Percentiles rank a stretch among this genome's conserved stretches.
Evolutionary conservation across 306 rosid species (phyloP).

Genomic region (Arachis stenosperma): DNA sequence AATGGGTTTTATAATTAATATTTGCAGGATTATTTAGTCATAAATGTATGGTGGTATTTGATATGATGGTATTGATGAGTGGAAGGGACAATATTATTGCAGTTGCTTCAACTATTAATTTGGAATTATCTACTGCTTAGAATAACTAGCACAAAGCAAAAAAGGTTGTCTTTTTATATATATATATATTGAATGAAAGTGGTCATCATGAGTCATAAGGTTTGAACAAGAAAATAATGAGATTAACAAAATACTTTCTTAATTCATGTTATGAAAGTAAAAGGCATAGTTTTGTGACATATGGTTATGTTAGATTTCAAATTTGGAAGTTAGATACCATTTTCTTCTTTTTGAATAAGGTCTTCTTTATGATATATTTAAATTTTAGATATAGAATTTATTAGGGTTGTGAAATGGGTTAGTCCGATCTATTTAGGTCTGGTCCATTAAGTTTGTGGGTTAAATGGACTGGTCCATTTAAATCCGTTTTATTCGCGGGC

Average conservation of each 20-base stretch:
- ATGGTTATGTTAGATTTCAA: neutral
- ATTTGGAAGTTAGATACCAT: neutral
- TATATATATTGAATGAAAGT: constrained; percentile 18
- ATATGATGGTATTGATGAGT: constrained; percentile 44
- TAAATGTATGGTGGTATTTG: constrained; percentile 11
- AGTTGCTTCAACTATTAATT: constrained; percentile 40
- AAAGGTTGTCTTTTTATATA: neutral
- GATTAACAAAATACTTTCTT: neutral
- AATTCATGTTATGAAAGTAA: neutral
- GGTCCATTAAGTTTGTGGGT: too few species aligned
- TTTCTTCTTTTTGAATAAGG: neutral
- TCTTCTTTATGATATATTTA: too few species aligned
- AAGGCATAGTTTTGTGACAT: neutral
- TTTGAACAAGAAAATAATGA: constrained; percentile 7
- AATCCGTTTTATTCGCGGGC: too few species aligned
- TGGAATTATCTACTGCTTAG: constrained; percentile 37
- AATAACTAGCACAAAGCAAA: constrained; percentile 31
- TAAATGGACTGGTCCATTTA: too few species aligned
- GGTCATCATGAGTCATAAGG: constrained; percentile 9
- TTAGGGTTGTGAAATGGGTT: too few species aligned
- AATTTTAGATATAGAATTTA: too few species aligned
- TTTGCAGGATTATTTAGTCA: too few species aligned
- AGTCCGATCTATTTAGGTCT: too few species aligned
- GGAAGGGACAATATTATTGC: constrained; percentile 49
- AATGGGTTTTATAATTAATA: constrained; percentile 1